Evolutionary conservation across 345 rosid genomes (phyloP), one percentile per base, ranked within the genome.

Genomic region (Linum tenue): DNA sequence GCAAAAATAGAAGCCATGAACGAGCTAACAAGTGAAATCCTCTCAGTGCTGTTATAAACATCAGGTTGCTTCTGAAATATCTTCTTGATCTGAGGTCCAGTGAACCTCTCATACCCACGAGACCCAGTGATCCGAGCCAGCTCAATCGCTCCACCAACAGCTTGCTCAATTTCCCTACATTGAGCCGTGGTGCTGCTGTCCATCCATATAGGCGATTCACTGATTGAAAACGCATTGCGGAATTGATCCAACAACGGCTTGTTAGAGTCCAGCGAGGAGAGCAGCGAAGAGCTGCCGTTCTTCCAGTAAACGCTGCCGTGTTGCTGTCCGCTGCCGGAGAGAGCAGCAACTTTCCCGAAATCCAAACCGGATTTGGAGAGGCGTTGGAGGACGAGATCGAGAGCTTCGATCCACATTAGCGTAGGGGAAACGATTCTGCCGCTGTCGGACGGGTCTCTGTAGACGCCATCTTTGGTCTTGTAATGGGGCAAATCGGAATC

Each of bases 281-380:
- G 62, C 37, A 82, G 57, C n/a, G 72, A 62, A 39, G 85, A 78
- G 79, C 89, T 63, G 14, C 91, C 96, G 0, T 72, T 84, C 73
- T 73, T 85, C 97, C 99, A 94, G 64, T 90, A 94, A 64, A 94
- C 87, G 55, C 99, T 94, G n/a, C 96, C 99, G 48, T 94, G 99
- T 43, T 94, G 99, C 75, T 94, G 99, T 43, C 99, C 99, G 17
- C 97, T 90, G 8, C 97, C 96, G 0, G 99, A 94, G 62, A 94
- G 67, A n/a, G 99, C 95, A 38, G 77, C 70, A 35, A 94, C 69
- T 67, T 85, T 90, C 17, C 70, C 76, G 62, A 94, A 88, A 72
- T 90, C 89, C 70, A 94, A 73, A 60, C 76, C 72, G 0, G 90
- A 75, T 9, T 77, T 72, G 1, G 74, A 64, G 36, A 94, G 87